A percentile compares a stretch with the other conserved stretches of the same genome.
Evolutionary conservation across 108 stramenopile species (phyloP).

Genomic region (Pseudonitzschia pungens): DNA sequence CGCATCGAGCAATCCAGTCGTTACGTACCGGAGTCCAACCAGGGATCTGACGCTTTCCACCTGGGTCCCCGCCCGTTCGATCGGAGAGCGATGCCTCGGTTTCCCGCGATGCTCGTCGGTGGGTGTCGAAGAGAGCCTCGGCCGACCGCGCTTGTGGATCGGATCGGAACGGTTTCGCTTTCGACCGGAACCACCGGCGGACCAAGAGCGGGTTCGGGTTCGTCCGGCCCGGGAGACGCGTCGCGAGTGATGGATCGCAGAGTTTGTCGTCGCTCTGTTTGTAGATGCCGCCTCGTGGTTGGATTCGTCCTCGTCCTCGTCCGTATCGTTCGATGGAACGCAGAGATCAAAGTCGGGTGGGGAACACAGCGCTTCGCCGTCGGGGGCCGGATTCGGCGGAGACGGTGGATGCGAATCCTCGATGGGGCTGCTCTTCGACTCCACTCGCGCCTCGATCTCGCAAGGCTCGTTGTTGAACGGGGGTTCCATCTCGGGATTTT

Average conservation of each 20-base stretch:
- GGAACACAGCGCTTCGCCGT: neutral
- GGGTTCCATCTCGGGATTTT: neutral
- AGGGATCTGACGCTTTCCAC: slow-evolving; percentile 21
- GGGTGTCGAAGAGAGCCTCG: neutral
- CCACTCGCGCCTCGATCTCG: too few species aligned
- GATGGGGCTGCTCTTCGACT: too few species aligned
- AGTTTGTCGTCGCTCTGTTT: neutral
- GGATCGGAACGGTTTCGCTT: neutral
- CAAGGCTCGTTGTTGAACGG: too few species aligned
- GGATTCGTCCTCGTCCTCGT: slow-evolving; percentile 17
- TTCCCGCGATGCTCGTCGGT: neutral
- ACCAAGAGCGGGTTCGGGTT: too few species aligned
- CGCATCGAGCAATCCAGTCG: neutral
- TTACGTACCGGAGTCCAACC: slow-evolving; percentile 30
- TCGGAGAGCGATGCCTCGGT: neutral
- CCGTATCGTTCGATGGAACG: neutral
- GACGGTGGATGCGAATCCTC: too few species aligned
- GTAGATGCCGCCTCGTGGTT: neutral
- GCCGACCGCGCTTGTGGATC: neutral
- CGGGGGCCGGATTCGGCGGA: neutral
- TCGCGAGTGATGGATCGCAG: neutral
- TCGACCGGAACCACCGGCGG: too few species aligned
- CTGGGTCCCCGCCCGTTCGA: neutral
- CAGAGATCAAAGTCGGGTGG: slow-evolving; percentile 25
- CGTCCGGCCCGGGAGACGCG: too few species aligned